Base-by-base conservation (phyloP, 2,329 filamentous ascomycete species). In the Thermoascus crustaceus region DNA sequence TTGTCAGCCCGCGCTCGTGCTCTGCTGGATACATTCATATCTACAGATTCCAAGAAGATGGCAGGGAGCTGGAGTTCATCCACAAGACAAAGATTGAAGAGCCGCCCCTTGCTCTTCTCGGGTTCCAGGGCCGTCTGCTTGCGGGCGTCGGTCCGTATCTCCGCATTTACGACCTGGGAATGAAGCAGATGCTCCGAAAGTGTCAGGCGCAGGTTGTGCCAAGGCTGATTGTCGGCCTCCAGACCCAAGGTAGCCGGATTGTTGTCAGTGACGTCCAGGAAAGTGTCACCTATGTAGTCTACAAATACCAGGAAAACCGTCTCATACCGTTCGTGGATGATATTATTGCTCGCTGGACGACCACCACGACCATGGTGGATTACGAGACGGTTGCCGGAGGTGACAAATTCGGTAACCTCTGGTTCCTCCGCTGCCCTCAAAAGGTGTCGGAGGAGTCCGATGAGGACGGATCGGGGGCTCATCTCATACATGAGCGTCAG, bases 391-490 rank as follows among this genome's bases (percentile, higher is more conserved):
- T 85, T 16, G 88, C 87, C 2, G 91, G 89, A 22, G 89, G 89
- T 22, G 91, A 99, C 67, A 96, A 95, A 57, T 99, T 98, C 47
- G 93, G 91, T 41, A 98, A 98, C 52, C 64, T 98, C 10, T 98
- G 87, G 80, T 76, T 98, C 29, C 72, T 98, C 19, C 82, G 91
- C 31, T 91, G 85, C 52, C 87, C 89, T 0, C 70, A 80, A 41
- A 91, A 94, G 58, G 80, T 82, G 5, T 94, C 85, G 23, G 81
- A 87, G 46, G 85, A 93, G 57, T 83, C 87, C 0, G 91, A 98
- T 51, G 91, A 95, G 58, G 85, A 94, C 41, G 85, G 85, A 30
- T 85, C 85, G 3, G 89, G 88, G 9, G 79, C 87, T 2, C 88
- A 95, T 62, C 75, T 98, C n/a, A 73, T 85, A 18, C 88, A 98